Evolutionary conservation across 176 grass and related monocot genomes (phyloP).

Genomic region (Stipa capillata): DNA sequence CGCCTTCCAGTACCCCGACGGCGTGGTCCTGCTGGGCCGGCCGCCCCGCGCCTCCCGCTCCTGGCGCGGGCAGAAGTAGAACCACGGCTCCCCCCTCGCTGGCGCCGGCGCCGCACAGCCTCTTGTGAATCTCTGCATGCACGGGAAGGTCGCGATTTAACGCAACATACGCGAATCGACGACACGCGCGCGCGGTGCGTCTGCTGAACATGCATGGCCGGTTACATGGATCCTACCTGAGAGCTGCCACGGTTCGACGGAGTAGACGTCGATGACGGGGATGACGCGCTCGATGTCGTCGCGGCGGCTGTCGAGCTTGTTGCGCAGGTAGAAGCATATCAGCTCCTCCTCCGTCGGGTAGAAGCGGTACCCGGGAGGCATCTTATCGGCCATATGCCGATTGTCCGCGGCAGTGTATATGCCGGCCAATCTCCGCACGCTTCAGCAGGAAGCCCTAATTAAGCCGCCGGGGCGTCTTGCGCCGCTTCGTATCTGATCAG

Average conservation of each 20-base stretch:
- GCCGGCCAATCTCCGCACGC: not conserved
- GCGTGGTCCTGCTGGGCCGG: conserved; percentile 72
- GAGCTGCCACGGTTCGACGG: conserved; percentile 65
- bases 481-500: not conserved
- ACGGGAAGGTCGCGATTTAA: too few relatives aligned
- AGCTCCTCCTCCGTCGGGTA: conserved; percentile 99
- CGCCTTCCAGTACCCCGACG: conserved; percentile 96
- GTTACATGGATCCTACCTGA: conserved; percentile 49
- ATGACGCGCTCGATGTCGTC: conserved; percentile 74
- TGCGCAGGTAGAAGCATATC: conserved; percentile 81
- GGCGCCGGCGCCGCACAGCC: conserved; percentile 3
- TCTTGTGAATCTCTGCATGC: conserved; percentile 41
- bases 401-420: not conserved
- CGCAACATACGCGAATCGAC: too few relatives aligned
- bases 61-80: conserved; percentile 88
- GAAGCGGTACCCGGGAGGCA: conserved; percentile 73
- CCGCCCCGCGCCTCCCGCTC: conserved; percentile 81
- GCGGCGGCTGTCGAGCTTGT: conserved; percentile 68
- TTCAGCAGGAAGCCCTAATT: not conserved
- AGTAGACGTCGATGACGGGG: conserved; percentile 66
- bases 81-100: conserved; percentile 68
- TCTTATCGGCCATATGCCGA: conserved; percentile 10
- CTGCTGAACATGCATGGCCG: too few relatives aligned
- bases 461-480: not conserved
- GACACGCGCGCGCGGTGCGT: too few relatives aligned